Conservation (phyloP, 176 grass and related monocot genomes). For the Oryza meridionalis region DNA sequence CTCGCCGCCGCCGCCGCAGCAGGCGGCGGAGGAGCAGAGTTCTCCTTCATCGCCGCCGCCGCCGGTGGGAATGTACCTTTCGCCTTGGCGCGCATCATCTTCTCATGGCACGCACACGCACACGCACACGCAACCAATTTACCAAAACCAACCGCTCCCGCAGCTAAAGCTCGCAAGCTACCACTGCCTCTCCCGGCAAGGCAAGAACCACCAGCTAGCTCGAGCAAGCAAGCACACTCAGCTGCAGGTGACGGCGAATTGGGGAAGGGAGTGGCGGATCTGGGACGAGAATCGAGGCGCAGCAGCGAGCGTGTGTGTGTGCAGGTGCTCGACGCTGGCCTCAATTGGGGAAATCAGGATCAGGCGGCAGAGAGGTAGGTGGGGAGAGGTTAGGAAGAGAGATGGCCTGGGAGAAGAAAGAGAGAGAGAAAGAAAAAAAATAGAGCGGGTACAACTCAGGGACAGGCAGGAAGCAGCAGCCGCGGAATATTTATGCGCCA, state of each 20-base stretch:
- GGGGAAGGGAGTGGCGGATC: conserved; percentile 21
- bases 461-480: conserved; percentile 19
- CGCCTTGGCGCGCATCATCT: conserved; percentile 72
- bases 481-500: conserved; percentile 50
- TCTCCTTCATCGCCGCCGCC: conserved; percentile 61
- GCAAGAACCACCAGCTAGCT: neutral
- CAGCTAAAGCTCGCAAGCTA: neutral
- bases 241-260: neutral
- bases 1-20: conserved; percentile 14
- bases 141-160: neutral
- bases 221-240: neutral
- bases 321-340: conserved; percentile 32
- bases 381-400: conserved; percentile 24
- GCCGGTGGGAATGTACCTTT: conserved; percentile 46
- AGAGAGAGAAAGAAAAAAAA: neutral
- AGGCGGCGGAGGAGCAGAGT: neutral
- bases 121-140: no score
- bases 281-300: conserved; percentile 11
- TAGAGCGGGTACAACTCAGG: conserved; percentile 34
- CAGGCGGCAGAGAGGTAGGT: conserved; percentile 37
- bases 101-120: conserved; percentile 51
- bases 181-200: neutral
- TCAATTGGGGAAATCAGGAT: conserved; percentile 52
- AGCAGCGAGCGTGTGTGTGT: no score
- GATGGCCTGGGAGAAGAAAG: neutral